A percentile compares a stretch with the other conserved stretches of the same genome.
Conservation (phyloP, 768 basidiomycete species). For the Suillus bovinus region DNA sequence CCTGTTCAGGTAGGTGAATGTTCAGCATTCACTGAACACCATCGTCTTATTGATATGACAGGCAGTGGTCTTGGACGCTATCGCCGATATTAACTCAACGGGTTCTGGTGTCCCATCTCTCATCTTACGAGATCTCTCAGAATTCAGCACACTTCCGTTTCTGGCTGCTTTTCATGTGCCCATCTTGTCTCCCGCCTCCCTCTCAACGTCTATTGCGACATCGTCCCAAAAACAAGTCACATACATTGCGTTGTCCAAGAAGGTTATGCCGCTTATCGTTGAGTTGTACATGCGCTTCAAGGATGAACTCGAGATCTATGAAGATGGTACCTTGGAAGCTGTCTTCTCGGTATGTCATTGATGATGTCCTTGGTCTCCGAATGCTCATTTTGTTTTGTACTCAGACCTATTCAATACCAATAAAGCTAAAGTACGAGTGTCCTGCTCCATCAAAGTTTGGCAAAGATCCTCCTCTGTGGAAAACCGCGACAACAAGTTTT, state of each 20-base stretch:
- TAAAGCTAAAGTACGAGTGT: slow-evolving; percentile 95
- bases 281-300: slow-evolving; percentile 68
- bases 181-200: slow-evolving; percentile 13
- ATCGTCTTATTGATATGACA: slow-evolving; percentile 33
- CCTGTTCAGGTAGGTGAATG: slow-evolving; percentile 66
- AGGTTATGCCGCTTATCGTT: slow-evolving; percentile 80
- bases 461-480: slow-evolving; percentile 89
- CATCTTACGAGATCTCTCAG: slow-evolving; percentile 80
- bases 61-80: slow-evolving; percentile 69
- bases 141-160: slow-evolving; percentile 87
- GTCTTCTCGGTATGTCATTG: slow-evolving; percentile 58
- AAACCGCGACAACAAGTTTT: slow-evolving; percentile 86
- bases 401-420: slow-evolving; percentile 85
- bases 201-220: slow-evolving; percentile 11
- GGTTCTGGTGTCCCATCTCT: slow-evolving; percentile 65
- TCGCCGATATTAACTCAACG: slow-evolving; percentile 66
- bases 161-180: slow-evolving; percentile 64
- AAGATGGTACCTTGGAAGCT: slow-evolving; percentile 86
- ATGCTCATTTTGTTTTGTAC: not conserved
- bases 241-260: slow-evolving; percentile 89
- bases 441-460: slow-evolving; percentile 87
- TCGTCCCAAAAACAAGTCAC: slow-evolving; percentile 67
- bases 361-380: not conserved
- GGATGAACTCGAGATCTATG: slow-evolving; percentile 1
- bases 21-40: not conserved